A percentile compares a stretch with the other conserved stretches of the same genome.
Evolutionary conservation across 805 yeast genomes (phyloP).

Genomic region (Ogataea salicorniae): DNA sequence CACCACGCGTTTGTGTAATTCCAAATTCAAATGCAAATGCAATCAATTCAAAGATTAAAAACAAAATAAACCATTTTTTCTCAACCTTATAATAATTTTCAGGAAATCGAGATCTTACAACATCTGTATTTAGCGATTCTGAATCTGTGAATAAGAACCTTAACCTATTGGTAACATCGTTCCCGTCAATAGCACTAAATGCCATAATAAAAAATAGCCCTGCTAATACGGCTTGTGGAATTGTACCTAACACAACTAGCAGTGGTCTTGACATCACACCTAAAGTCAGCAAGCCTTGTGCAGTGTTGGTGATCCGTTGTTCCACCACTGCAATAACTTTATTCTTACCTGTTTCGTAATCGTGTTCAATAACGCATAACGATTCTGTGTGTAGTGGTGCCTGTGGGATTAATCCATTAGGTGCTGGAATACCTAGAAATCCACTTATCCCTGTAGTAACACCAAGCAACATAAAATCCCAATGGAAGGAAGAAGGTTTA

Average conservation of each 20-base stretch:
- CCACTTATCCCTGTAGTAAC: constrained; percentile 86
- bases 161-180: constrained; percentile 58
- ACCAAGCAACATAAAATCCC: constrained; percentile 84
- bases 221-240: constrained; percentile 90
- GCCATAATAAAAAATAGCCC: constrained; percentile 96
- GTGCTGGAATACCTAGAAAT: constrained; percentile 86
- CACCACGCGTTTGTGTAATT: constrained; percentile 81
- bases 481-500: constrained; percentile 89
- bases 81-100: constrained; percentile 24
- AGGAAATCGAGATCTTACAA: constrained; percentile 13
- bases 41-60: constrained; percentile 50
- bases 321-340: constrained; percentile 64
- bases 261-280: constrained; percentile 90
- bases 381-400: constrained; percentile 91
- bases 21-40: constrained; percentile 81
- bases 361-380: constrained; percentile 50
- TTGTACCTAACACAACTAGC: constrained; percentile 67
- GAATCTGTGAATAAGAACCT: constrained; percentile 59
- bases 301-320: constrained; percentile 79
- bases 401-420: constrained; percentile 95
- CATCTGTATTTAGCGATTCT: constrained; percentile 22
- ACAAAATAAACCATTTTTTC: constrained; percentile 49
- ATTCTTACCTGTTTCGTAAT: constrained; percentile 27
- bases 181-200: constrained; percentile 64
- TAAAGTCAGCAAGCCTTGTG: constrained; percentile 78